A percentile compares a stretch with the other conserved stretches of the same genome.
These are phyloP conservation scores for Vigna nakashimae DNA, from an alignment of 306 rosid species.

Conservation along the genomic window DNA sequence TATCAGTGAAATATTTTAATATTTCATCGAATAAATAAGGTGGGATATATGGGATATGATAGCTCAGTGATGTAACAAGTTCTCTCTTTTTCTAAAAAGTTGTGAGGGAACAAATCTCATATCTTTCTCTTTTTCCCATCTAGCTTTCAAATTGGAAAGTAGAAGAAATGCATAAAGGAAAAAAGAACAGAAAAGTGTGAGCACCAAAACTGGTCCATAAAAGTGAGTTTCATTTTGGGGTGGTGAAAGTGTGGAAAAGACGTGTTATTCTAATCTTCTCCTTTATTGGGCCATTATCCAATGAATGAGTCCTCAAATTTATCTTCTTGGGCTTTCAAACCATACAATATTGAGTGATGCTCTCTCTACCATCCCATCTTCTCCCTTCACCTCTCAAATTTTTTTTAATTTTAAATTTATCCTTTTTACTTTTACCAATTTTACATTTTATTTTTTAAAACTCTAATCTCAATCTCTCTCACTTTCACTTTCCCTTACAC, in stretches of 20 bases:
- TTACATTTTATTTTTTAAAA: no score
- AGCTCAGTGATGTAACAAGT: background rate
- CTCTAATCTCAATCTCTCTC: no score
- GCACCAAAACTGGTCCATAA: background rate
- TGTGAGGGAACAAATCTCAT: background rate
- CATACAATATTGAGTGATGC: background rate
- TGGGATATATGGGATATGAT: background rate
- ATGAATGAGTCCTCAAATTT: background rate
- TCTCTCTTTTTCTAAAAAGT: background rate
- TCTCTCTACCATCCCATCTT: no score
- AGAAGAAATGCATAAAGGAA: constrained; percentile 7
- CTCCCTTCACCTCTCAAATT: no score
- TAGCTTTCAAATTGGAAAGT: background rate
- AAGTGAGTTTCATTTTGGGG: background rate
- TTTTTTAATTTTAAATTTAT: no score
- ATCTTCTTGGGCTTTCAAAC: constrained; percentile 16
- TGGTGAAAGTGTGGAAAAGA: background rate
- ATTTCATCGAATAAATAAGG: background rate
- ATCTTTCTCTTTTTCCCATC: background rate
- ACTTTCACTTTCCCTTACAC: no score
- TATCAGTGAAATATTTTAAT: constrained; percentile 4
- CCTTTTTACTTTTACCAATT: no score
- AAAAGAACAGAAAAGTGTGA: background rate
- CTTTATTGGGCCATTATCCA: constrained; percentile 12
- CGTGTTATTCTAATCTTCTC: background rate